phyloP scores from a whole-genome alignment of 306 rosid species.

The Myrica gale region DNA sequence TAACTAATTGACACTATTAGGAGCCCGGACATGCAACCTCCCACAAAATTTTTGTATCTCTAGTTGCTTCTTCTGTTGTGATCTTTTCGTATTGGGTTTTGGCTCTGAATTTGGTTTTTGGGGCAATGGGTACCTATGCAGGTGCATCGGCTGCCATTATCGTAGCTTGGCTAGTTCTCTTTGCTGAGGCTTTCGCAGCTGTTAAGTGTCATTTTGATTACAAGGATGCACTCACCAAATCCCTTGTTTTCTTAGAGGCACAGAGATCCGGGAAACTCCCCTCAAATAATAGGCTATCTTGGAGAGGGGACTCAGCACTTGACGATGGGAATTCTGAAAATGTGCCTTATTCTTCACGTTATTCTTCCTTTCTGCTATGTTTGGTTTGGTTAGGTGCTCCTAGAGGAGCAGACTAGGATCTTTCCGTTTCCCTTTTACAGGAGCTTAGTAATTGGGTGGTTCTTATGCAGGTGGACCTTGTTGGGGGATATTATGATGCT shows the following conservation, averaged over 20 bases:
- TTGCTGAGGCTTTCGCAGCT: slow-evolving; percentile 34
- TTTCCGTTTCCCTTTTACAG: not conserved
- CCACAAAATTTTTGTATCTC: not conserved
- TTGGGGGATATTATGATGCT: slow-evolving; percentile 95
- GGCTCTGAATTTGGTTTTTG: not conserved
- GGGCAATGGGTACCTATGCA: slow-evolving; percentile 32
- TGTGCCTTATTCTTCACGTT: slow-evolving; percentile 21
- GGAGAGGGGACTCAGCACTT: slow-evolving; percentile 92
- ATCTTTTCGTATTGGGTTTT: not conserved
- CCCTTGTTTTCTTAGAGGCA: slow-evolving; percentile 81
- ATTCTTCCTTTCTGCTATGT: too few relatives aligned
- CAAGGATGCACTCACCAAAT: slow-evolving; percentile 80
- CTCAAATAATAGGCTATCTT: slow-evolving; percentile 50
- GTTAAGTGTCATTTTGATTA: slow-evolving; percentile 52
- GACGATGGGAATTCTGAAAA: slow-evolving; percentile 66
- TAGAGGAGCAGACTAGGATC: too few relatives aligned
- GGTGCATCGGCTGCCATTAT: slow-evolving; percentile 37
- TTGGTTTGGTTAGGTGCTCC: too few relatives aligned
- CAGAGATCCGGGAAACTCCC: slow-evolving; percentile 99
- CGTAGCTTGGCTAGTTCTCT: slow-evolving; percentile 52
- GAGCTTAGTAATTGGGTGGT: not conserved
- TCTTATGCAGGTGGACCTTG: slow-evolving; percentile 56
- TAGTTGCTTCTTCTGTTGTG: not conserved
- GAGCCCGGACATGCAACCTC: not conserved
- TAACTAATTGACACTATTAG: not conserved